Conservation (phyloP, 2,329 filamentous ascomycete species). For the Metarhizium humberi region DNA sequence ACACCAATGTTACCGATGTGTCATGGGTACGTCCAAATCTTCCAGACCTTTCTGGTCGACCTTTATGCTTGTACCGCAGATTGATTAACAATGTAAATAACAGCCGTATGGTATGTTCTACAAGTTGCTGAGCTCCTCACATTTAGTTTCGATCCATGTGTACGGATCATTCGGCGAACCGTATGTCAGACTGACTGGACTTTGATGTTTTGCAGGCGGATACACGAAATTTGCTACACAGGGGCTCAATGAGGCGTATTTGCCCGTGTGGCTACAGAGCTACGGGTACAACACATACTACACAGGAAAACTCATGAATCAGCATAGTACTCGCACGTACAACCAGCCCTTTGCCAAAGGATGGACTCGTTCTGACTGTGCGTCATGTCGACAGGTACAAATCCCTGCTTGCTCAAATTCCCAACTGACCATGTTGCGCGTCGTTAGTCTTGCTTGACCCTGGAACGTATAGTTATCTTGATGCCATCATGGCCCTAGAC, state of each 20-base stretch:
- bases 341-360: conserved; percentile 46
- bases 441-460: conserved; percentile 25
- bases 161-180: too few relatives aligned
- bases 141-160: not conserved
- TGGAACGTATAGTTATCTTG: conserved; percentile 33
- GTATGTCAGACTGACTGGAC: not conserved
- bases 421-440: not conserved
- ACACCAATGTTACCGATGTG: conserved; percentile 58
- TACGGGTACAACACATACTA: conserved; percentile 65
- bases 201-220: conserved; percentile 17
- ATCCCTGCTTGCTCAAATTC: not conserved
- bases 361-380: conserved; percentile 41
- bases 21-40: conserved; percentile 16
- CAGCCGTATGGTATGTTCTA: conserved; percentile 34
- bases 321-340: conserved; percentile 52
- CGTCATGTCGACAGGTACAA: not conserved
- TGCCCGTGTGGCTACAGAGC: conserved; percentile 62
- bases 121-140: too few relatives aligned
- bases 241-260: conserved; percentile 57
- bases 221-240: conserved; percentile 59
- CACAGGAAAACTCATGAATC: conserved; percentile 64
- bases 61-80: not conserved
- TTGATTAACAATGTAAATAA: not conserved
- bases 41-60: not conserved
- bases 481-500: conserved; percentile 29